Evolutionary conservation across 257 asterid species (phyloP).

Genomic region (Solanum clarkiae): DNA sequence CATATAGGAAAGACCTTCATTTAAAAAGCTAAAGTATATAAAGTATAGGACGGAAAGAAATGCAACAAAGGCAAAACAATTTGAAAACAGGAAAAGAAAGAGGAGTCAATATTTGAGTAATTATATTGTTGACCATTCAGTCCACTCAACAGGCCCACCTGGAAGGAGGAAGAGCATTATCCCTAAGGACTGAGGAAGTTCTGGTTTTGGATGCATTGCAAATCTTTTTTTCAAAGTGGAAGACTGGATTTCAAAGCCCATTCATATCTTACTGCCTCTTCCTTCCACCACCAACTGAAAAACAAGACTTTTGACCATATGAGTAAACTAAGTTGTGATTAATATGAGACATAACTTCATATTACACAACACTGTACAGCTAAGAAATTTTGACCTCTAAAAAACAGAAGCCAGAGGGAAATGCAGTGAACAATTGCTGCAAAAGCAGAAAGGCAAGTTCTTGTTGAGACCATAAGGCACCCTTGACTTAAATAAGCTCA

Average conservation of each 20-base stretch:
- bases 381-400: background rate
- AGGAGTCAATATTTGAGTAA: slow-evolving; percentile 51
- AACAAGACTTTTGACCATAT: slow-evolving; percentile 8
- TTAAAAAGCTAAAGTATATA: background rate
- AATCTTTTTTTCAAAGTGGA: slow-evolving; percentile 51
- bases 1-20: background rate
- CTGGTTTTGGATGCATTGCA: slow-evolving; percentile 32
- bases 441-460: background rate
- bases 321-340: slow-evolving; percentile 11
- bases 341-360: background rate
- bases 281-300: slow-evolving; percentile 42
- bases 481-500: background rate
- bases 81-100: slow-evolving; percentile 63
- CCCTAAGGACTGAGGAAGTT: slow-evolving; percentile 24
- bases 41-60: slow-evolving; percentile 10
- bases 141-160: slow-evolving; percentile 53
- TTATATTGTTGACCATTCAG: slow-evolving; percentile 51
- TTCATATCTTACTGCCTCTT: slow-evolving; percentile 33
- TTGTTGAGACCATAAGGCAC: background rate
- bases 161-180: slow-evolving; percentile 21
- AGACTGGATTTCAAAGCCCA: slow-evolving; percentile 44
- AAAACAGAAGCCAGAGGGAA: background rate
- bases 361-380: background rate
- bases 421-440: background rate
- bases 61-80: slow-evolving; percentile 22